Evolutionary conservation across 2,329 filamentous ascomycete species (phyloP).

Genomic region (Fusarium mundagurra): DNA sequence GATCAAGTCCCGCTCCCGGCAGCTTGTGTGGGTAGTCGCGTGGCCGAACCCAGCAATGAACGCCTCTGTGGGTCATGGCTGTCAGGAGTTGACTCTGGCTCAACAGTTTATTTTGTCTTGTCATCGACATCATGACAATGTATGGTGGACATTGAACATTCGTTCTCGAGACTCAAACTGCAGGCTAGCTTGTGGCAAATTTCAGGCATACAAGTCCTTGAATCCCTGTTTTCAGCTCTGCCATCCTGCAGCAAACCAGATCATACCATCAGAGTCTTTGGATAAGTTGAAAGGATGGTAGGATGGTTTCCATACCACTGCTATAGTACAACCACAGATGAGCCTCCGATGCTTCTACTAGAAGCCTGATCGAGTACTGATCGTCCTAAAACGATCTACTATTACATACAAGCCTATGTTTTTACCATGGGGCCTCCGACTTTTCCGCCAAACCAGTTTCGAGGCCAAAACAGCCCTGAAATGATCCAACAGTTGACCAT

Average conservation of each 20-base stretch:
- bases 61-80: slow-evolving; percentile 28
- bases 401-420: slow-evolving; percentile 6
- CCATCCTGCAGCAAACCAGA: background rate
- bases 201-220: background rate
- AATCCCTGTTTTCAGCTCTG: background rate
- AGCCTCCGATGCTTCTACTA: background rate
- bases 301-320: background rate
- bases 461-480: slow-evolving; percentile 15
- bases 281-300: background rate
- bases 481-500: slow-evolving; percentile 19
- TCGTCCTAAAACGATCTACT: slow-evolving; percentile 24
- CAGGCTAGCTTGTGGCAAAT: slow-evolving; percentile 19
- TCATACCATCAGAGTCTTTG: background rate
- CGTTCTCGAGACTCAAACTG: background rate
- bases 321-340: background rate
- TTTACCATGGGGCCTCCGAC: slow-evolving; percentile 19
- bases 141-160: background rate
- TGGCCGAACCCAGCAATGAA: slow-evolving; percentile 39
- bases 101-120: slow-evolving; percentile 23
- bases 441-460: slow-evolving; percentile 16
- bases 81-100: slow-evolving; percentile 34
- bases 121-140: slow-evolving; percentile 13
- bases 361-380: slow-evolving; percentile 14
- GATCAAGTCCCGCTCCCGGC: slow-evolving; percentile 37
- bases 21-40: slow-evolving; percentile 41